Conservation (phyloP, 2,329 filamentous ascomycete species). For the Didymella pinodella region DNA sequence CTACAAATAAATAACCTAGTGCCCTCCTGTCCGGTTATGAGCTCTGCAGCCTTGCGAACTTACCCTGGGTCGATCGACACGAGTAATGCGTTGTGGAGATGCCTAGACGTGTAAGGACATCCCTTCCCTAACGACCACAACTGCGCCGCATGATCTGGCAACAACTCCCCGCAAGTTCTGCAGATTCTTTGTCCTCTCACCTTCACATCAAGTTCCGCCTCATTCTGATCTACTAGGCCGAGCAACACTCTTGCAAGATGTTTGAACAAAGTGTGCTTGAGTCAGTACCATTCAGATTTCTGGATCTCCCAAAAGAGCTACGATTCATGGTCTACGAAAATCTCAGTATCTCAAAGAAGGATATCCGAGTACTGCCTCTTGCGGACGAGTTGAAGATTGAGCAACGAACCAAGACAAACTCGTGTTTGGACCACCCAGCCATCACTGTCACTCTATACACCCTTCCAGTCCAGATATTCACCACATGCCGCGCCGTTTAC, state of each 20-base stretch:
- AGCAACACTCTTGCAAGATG: background rate
- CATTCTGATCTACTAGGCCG: background rate
- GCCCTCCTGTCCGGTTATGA: background rate
- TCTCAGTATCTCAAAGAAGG: conserved; percentile 7
- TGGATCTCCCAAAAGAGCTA: conserved; percentile 22
- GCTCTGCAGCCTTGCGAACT: background rate
- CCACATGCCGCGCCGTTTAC: conserved; percentile 16
- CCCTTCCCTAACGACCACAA: conserved; percentile 10
- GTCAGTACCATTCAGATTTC: conserved; percentile 8
- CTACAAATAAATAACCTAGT: background rate
- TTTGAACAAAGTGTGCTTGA: background rate
- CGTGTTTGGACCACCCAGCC: background rate
- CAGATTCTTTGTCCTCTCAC: background rate
- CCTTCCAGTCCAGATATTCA: conserved; percentile 14
- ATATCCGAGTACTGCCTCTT: background rate
- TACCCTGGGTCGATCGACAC: background rate
- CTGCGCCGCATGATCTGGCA: conserved; percentile 9
- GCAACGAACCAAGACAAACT: background rate
- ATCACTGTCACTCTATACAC: conserved; percentile 9
- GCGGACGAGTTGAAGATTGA: background rate
- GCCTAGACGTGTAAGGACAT: conserved; percentile 5
- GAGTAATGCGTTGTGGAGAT: background rate
- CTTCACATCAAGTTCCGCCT: background rate
- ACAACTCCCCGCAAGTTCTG: background rate
- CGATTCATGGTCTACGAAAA: conserved; percentile 22